Base-by-base conservation (phyloP, 1,284 basidiomycete genomes). In the Ganoderma sinense region DNA sequence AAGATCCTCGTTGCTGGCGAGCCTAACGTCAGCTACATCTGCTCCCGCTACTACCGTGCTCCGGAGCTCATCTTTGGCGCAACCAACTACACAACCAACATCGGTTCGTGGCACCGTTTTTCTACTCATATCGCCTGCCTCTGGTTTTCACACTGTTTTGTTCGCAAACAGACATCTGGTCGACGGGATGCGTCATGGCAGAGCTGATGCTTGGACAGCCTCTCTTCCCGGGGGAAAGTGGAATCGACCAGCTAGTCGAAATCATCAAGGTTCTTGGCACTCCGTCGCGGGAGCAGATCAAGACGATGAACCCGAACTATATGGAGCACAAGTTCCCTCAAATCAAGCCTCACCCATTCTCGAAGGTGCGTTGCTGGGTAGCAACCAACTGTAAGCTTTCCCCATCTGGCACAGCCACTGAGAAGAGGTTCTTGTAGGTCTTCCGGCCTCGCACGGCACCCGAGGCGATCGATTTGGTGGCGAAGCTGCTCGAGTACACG, bases 261-360 rank as follows among this genome's bases (percentile, higher is more conserved):
- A 99, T 99, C 79, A 99, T 99, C 92, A 99, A 99, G 84, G 97
- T 99, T 56, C 90, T 99, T 71, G 97, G 97, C 26, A 99, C 98
- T 29, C 97, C 97, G 0, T 97, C 97, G 69, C 88, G 97, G 76
- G 98, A 99, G 81, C 98, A 99, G 84, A 99, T 99, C 90, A 99
- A 99, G 92, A 99, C 98, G 76, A 99, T 99, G 97, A 99, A 99
- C 84, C 97, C 98, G 64, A 97, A 97, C 85, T 99, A 99, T 85
- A 99, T 99, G 98, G 98, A 99, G 82, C 97, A 99, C 91, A 99
- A 99, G 84, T 99, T 99, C 88, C 97, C 97, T 10, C 97, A 99
- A 84, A 99, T 99, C 87, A 97, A 98, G 82, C 96, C 97, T 48
- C 95, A 98, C 80, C 95, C 96, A 0, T 97, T 97, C 87, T 93